Base-by-base conservation (phyloP, 2,329 filamentous ascomycete species). In the Parascedosporium putredinis region DNA sequence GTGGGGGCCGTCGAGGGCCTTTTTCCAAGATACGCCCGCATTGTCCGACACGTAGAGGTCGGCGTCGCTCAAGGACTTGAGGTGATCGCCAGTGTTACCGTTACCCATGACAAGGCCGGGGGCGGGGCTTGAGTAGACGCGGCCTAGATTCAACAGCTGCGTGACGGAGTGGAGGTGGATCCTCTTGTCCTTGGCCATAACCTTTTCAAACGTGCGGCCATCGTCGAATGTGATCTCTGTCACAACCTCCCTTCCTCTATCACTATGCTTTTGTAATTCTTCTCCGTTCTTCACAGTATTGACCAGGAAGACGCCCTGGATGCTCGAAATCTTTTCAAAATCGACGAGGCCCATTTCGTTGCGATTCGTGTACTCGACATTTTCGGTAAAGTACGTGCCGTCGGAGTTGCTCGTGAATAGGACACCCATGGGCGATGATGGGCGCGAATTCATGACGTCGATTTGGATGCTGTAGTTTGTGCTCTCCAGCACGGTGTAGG, bases 401-500 rank as follows among this genome's bases (percentile, higher is more conserved):
- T 97, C 94, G 27, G 90, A 97, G 64, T 98, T 98, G 62, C 91
- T 97, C 5, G 89, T 95, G 60, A 96, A 91, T 51, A 98, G 74
- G 9, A 86, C 82, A 29, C 93, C 94, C 79, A 95, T 91, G 0
- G 84, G 79, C 33, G 77, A 79, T 1, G 75, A 76, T 10, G 76
- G 76, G 42, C 70, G 72, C 34, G 73, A 73, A 1, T 84, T 88
- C 76, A 91, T 83, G 55, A 97, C 90, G 65, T 97, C 90, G 50
- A 98, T 82, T 67, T 97, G 91, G 58, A 98, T 89, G 70, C 91
- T 96, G 71, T 98, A 96, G 62, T 95, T 91, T 38, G 93, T 97
- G 60, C 90, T 93, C 67, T 97, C 91, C 36, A 98, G 75, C 45
- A 98, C 78, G 0, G 93, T 98, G 65, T 96, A 98, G 2, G 87